Percentiles rank a stretch among this genome's conserved stretches.
phyloP scores from a whole-genome alignment of 352 stramenopile genomes.

The Pythium coloratum region DNA sequence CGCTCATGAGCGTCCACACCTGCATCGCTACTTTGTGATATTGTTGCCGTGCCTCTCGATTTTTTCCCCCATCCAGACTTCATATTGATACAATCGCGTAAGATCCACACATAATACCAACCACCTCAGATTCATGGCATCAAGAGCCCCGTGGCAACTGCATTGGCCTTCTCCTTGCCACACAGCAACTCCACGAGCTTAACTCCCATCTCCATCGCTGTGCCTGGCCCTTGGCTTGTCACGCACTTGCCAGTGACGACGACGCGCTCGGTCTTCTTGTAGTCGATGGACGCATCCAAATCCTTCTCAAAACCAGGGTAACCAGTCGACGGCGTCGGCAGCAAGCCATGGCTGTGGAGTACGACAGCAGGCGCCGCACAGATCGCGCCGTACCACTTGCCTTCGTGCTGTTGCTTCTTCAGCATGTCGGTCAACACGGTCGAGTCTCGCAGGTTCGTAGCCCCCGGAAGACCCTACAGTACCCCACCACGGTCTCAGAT shows the following conservation, averaged over 20 bases:
- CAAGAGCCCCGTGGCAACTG: slow-evolving; percentile 66
- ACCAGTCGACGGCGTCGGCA: slow-evolving; percentile 51
- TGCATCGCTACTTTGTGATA: background rate
- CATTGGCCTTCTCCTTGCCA: slow-evolving; percentile 54
- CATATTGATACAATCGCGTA: background rate
- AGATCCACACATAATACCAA: background rate
- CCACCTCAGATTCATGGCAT: slow-evolving; percentile 18
- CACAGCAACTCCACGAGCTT: slow-evolving; percentile 80
- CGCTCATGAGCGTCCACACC: background rate
- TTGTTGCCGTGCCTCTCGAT: background rate
- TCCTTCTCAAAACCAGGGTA: slow-evolving; percentile 73
- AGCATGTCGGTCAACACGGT: slow-evolving; percentile 54
- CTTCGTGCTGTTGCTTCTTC: slow-evolving; percentile 57
- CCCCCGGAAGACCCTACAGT: slow-evolving; percentile 62
- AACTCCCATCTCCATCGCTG: slow-evolving; percentile 80
- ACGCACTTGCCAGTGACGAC: slow-evolving; percentile 76
- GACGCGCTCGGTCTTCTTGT: slow-evolving; percentile 47
- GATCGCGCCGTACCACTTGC: slow-evolving; percentile 75
- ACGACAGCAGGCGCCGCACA: slow-evolving; percentile 74
- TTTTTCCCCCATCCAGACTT: background rate
- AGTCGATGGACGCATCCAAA: slow-evolving; percentile 48
- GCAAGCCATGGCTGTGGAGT: slow-evolving; percentile 61
- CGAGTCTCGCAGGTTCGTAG: slow-evolving; percentile 71
- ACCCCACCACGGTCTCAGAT: background rate
- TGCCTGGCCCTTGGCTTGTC: slow-evolving; percentile 75